These are phyloP conservation scores for Trichoderma gamsii DNA, from an alignment of 495 filamentous ascomycete genomes.

Conservation along the genomic window DNA sequence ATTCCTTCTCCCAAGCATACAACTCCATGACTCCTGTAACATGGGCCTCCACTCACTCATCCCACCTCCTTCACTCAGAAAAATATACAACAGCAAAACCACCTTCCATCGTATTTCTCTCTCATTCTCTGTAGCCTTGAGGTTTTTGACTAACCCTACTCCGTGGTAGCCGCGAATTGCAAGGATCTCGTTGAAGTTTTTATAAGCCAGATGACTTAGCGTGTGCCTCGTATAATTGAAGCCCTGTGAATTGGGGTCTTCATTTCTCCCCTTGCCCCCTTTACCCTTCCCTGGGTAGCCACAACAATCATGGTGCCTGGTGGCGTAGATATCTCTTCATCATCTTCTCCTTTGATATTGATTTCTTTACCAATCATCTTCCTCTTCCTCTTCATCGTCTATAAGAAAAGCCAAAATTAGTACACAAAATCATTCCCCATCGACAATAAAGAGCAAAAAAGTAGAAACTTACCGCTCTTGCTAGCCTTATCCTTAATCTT, in stretches of 20 bases:
- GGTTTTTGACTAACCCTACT: background rate
- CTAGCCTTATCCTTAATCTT: constrained; percentile 85
- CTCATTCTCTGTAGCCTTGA: background rate
- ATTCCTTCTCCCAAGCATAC: background rate
- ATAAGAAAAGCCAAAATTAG: constrained; percentile 19
- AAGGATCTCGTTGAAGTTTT: background rate
- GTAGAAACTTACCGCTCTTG: constrained; percentile 69
- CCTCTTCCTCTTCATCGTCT: constrained; percentile 78
- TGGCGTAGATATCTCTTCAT: background rate
- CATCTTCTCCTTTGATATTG: background rate
- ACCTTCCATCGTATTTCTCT: background rate
- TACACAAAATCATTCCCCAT: constrained; percentile 10
- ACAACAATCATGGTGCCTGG: background rate
- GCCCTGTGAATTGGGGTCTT: background rate
- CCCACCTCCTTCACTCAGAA: too few species aligned
- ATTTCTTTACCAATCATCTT: constrained; percentile 56
- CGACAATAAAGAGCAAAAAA: background rate
- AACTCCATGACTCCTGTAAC: background rate
- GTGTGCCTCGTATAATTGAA: background rate
- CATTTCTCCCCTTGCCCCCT: background rate
- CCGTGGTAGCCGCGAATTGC: background rate
- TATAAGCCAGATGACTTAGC: background rate
- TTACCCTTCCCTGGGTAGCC: background rate
- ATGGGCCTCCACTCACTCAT: background rate
- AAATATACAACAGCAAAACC: background rate